Evolutionary conservation across 192 early-diverging fungal genomes (phyloP).

Genomic region (Rhizophagus sp.): DNA sequence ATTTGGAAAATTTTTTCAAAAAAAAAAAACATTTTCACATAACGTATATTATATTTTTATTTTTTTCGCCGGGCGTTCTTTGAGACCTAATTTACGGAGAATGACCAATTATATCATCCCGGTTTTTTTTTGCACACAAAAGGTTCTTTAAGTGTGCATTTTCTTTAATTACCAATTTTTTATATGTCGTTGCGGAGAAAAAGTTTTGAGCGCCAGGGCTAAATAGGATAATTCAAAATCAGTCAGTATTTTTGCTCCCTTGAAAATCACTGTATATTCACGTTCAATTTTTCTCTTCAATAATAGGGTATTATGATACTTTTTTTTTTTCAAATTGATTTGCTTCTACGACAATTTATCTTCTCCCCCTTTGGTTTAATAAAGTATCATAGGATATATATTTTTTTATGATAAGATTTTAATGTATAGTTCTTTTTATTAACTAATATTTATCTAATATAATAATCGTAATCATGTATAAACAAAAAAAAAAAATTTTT

Average conservation of each 20-base stretch:
- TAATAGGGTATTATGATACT: too few relatives aligned
- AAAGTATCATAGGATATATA: neutral
- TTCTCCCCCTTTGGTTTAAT: neutral
- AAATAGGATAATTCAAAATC: neutral
- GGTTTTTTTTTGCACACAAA: neutral
- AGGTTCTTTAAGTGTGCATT: too few relatives aligned
- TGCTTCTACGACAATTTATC: neutral
- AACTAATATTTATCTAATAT: neutral
- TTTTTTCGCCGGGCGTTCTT: neutral
- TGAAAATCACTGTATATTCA: neutral
- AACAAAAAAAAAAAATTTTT: neutral
- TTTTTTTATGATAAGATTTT: neutral
- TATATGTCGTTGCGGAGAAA: neutral
- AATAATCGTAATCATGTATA: neutral
- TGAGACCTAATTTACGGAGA: neutral
- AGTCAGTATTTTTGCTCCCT: neutral
- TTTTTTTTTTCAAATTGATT: neutral
- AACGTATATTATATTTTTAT: neutral
- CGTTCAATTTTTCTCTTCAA: neutral
- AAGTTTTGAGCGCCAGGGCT: neutral
- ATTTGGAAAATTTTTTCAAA: neutral
- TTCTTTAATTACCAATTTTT: neutral
- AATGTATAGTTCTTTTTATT: neutral
- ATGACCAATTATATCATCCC: neutral
- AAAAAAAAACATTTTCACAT: neutral